These are phyloP conservation scores for Endoconidiophora polonica DNA, from an alignment of 2,329 filamentous ascomycete genomes.

Conservation along the genomic window DNA sequence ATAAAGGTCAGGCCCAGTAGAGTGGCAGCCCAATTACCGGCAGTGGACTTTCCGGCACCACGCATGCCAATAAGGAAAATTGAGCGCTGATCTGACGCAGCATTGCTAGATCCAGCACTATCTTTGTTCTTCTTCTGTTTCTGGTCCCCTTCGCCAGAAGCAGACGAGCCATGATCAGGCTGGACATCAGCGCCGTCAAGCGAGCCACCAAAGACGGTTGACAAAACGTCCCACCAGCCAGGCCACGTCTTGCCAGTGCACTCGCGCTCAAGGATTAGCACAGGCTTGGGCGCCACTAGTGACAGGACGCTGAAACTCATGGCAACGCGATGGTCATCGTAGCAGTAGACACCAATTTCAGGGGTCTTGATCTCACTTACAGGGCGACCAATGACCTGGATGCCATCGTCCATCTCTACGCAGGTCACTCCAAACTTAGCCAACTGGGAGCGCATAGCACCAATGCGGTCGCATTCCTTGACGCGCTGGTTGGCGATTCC, in stretches of 20 bases:
- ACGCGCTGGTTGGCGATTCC: constrained; percentile 96
- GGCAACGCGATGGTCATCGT: constrained; percentile 92
- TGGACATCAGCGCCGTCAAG: constrained; percentile 49
- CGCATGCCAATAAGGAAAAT: constrained; percentile 96
- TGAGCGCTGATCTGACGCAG: constrained; percentile 32
- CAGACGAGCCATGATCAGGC: constrained; percentile 12
- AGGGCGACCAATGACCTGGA: constrained; percentile 47
- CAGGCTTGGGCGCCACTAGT: constrained; percentile 50
- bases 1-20: constrained; percentile 61
- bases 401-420: constrained; percentile 84
- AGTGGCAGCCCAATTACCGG: constrained; percentile 68
- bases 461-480: constrained; percentile 94
- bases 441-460: constrained; percentile 86
- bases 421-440: constrained; percentile 84
- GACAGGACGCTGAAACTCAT: constrained; percentile 96
- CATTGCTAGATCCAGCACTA: too few species aligned
- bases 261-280: constrained; percentile 72
- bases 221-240: constrained; percentile 89
- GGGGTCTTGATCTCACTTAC: constrained; percentile 35
- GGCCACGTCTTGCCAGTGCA: constrained; percentile 98
- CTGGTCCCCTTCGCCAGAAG: constrained; percentile 3
- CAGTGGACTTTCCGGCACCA: constrained; percentile 90
- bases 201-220: constrained; percentile 30
- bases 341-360: constrained; percentile 63
- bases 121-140: not conserved